A percentile compares a stretch with the other conserved stretches of the same genome.
Conservation (phyloP, 257 asterid genomes). For the Solanum phureja region DNA sequence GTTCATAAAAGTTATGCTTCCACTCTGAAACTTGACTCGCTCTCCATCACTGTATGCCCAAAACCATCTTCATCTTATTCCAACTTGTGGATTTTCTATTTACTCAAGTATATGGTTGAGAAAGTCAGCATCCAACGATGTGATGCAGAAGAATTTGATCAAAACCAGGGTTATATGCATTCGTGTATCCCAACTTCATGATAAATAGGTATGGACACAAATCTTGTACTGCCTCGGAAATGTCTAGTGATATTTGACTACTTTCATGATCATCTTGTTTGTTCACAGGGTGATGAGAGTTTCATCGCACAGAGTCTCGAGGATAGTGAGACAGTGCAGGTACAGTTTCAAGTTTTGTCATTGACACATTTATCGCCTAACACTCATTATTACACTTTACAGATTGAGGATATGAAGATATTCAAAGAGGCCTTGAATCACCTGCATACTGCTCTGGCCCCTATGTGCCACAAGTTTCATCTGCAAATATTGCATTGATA, state of each 20-base stretch:
- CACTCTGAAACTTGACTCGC: constrained; percentile 62
- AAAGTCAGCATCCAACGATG: constrained; percentile 80
- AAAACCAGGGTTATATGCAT: constrained; percentile 52
- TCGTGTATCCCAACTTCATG: constrained; percentile 87
- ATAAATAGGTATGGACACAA: constrained; percentile 88
- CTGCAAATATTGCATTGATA: no score
- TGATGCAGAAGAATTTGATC: constrained; percentile 27
- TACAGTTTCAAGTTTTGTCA: not conserved
- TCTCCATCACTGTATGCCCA: constrained; percentile 44
- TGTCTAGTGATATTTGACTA: constrained; percentile 81
- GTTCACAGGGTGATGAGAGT: constrained; percentile 25
- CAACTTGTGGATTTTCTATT: no score
- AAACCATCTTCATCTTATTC: not conserved
- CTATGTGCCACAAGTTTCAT: constrained; percentile 41
- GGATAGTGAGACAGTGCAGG: constrained; percentile 80
- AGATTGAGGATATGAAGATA: constrained; percentile 53
- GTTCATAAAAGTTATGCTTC: constrained; percentile 83
- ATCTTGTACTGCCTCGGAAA: constrained; percentile 55
- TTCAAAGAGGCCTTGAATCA: constrained; percentile 73
- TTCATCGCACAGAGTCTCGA: constrained; percentile 47
- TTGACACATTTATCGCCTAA: no score
- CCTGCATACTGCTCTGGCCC: constrained; percentile 56
- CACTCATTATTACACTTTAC: not conserved
- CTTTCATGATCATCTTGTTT: constrained; percentile 5
- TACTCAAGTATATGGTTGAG: constrained; percentile 14